Conservation (phyloP, 768 basidiomycete genomes). For the Lactarius quietus region DNA sequence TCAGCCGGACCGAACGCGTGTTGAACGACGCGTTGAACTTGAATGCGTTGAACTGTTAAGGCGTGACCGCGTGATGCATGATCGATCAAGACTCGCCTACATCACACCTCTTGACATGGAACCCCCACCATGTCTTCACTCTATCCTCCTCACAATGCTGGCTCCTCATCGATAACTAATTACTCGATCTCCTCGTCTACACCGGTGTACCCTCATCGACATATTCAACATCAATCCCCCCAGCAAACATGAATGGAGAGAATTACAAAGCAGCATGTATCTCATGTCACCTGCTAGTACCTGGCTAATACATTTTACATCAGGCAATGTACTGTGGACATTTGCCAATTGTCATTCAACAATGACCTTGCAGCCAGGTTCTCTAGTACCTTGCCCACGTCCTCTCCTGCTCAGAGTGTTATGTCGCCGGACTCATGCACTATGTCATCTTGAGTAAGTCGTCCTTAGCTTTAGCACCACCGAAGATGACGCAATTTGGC, state of each 20-base stretch:
- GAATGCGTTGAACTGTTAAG: too few species aligned
- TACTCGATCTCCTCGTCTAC: slow-evolving; percentile 71
- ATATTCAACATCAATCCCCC: too few species aligned
- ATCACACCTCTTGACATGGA: too few species aligned
- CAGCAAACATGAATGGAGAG: slow-evolving; percentile 66
- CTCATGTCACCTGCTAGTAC: neutral
- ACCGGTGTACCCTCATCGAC: slow-evolving; percentile 58
- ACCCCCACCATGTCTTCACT: too few species aligned
- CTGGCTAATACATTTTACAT: neutral
- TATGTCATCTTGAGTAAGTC: slow-evolving; percentile 59
- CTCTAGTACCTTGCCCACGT: slow-evolving; percentile 79
- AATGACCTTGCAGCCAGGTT: slow-evolving; percentile 75
- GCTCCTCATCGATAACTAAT: slow-evolving; percentile 57
- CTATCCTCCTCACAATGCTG: slow-evolving; percentile 48
- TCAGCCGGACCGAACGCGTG: too few species aligned
- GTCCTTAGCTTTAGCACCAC: too few species aligned
- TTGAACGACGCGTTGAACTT: too few species aligned
- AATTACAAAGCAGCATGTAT: slow-evolving; percentile 60
- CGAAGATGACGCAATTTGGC: too few species aligned
- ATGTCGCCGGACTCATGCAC: slow-evolving; percentile 66
- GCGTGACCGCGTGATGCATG: too few species aligned
- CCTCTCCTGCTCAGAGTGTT: slow-evolving; percentile 79
- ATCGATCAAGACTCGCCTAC: too few species aligned
- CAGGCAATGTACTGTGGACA: slow-evolving; percentile 67
- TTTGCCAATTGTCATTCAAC: slow-evolving; percentile 69